Base-by-base conservation (phyloP, 306 rosid species). In the Medicago arabica region DNA sequence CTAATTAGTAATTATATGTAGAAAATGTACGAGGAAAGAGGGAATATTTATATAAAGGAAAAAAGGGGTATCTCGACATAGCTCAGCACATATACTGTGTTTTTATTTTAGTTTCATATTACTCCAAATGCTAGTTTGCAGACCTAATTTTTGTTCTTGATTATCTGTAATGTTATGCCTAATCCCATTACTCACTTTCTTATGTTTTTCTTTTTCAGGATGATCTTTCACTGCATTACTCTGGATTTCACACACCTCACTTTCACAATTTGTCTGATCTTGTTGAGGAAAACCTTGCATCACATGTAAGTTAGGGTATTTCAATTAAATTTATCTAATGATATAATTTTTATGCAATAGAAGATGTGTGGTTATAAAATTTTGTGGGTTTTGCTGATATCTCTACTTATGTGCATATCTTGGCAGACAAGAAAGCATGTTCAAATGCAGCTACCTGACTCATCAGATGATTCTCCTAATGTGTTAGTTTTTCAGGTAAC, bases 221-320 rank as follows among this genome's bases (percentile, higher is more conserved):
- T 75, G 78, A 87, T 72, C 75, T 88, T 83, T 83, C 86, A 57
- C 87, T 95, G 84, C 97, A 92, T 83, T 90, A 86, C 76, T 76
- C 96, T 75, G 99, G 99, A 75, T 92, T 92, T 80, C 85, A 71
- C 84, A 89, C 93, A 2, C 89, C 85, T 72, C 89, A 92, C 78
- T 86, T 89, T 86, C 99, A 95, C 85, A 95, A 95, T 85, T 86
- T 95, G 75, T 90, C 99, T 72, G 92, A 90, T 54, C 97, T 95
- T 72, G 97, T 90, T 55, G 90, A 84, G 82, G 85, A 80, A 67
- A 89, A 76, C 75, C 93, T 95, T 61, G 93, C 87, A 39, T 83
- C 83, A 47, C 96, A 90, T 75, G 99, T 95, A 88, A 60, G 89
- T 71, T 72, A 54, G 16, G 40, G 50, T 44, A 58, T 83, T 54